These are phyloP conservation scores for Lactifluus rugatus DNA, from an alignment of 768 basidiomycete genomes.

Conservation along the genomic window DNA sequence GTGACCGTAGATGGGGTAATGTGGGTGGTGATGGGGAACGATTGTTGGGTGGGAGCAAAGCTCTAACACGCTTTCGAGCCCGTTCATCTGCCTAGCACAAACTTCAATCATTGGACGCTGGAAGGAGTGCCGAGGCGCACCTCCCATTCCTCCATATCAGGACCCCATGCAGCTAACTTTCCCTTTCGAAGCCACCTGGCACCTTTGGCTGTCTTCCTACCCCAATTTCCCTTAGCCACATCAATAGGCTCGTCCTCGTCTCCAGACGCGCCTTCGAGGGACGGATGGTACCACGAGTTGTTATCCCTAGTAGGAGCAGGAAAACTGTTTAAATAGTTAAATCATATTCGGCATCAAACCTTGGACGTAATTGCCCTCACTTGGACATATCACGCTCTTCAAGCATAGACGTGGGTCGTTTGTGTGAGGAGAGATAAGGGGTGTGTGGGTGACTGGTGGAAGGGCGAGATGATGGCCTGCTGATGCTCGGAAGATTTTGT, in stretches of 20 bases:
- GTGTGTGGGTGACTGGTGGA: constrained; percentile 16
- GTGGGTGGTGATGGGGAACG: constrained; percentile 64
- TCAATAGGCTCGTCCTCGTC: constrained; percentile 39
- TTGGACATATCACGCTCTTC: constrained; percentile 12
- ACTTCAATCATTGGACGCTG: constrained; percentile 15
- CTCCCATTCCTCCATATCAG: constrained; percentile 80
- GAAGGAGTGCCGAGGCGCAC: constrained; percentile 31
- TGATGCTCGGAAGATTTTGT: constrained; percentile 13
- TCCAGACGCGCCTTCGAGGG: constrained; percentile 62
- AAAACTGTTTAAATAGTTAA: neutral
- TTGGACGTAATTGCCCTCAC: neutral
- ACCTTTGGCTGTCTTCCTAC: constrained; percentile 64
- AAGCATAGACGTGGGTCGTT: constrained; percentile 13
- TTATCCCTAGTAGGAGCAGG: constrained; percentile 45
- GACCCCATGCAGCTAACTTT: constrained; percentile 79
- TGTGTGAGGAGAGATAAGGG: constrained; percentile 11
- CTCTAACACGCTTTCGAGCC: constrained; percentile 69
- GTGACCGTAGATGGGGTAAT: constrained; percentile 67
- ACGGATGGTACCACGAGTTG: constrained; percentile 78
- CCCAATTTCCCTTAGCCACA: constrained; percentile 68
- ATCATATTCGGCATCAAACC: neutral
- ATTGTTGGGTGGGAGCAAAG: constrained; percentile 47
- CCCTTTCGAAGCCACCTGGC: constrained; percentile 76
- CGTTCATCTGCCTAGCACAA: constrained; percentile 61
- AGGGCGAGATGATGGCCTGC: constrained; percentile 20